phyloP scores from a whole-genome alignment of 495 filamentous ascomycete genomes.

The Tuber borchii region DNA sequence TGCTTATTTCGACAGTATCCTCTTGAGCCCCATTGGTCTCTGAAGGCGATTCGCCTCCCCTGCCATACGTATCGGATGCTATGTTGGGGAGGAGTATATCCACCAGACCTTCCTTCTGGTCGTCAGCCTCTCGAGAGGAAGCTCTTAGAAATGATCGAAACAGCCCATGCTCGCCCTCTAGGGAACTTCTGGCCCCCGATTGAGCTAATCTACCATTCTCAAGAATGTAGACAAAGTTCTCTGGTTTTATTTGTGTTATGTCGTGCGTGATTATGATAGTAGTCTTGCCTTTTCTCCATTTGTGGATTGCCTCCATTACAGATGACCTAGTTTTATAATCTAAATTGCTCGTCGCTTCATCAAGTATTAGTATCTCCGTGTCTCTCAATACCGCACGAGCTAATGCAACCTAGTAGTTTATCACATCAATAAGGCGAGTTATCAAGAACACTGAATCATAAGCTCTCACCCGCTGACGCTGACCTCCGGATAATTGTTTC shows the following conservation, averaged over 20 bases:
- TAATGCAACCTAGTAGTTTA: slow-evolving; percentile 48
- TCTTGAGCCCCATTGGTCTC: slow-evolving; percentile 27
- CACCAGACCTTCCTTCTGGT: slow-evolving; percentile 10
- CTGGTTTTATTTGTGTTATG: slow-evolving; percentile 64
- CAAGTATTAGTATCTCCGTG: slow-evolving; percentile 75
- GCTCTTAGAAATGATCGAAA: slow-evolving; percentile 32
- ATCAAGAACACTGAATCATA: neutral
- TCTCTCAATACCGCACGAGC: slow-evolving; percentile 70
- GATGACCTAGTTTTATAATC: slow-evolving; percentile 62
- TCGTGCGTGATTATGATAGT: slow-evolving; percentile 93
- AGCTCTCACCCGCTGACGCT: slow-evolving; percentile 60
- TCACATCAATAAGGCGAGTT: slow-evolving; percentile 1
- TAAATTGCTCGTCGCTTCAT: slow-evolving; percentile 79
- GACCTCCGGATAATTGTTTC: slow-evolving; percentile 72
- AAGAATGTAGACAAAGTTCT: slow-evolving; percentile 77
- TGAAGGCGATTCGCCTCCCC: neutral
- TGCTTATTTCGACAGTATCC: slow-evolving; percentile 6
- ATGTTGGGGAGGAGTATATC: neutral
- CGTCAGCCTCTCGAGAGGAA: slow-evolving; percentile 14
- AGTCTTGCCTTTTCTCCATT: slow-evolving; percentile 71
- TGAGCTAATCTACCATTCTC: slow-evolving; percentile 64
- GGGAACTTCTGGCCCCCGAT: slow-evolving; percentile 51
- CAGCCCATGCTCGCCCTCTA: slow-evolving; percentile 44
- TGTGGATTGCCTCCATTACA: slow-evolving; percentile 65
- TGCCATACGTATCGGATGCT: neutral